Base-by-base conservation (phyloP, 2,329 filamentous ascomycete genomes). In the Pseudomassariella vexata region DNA sequence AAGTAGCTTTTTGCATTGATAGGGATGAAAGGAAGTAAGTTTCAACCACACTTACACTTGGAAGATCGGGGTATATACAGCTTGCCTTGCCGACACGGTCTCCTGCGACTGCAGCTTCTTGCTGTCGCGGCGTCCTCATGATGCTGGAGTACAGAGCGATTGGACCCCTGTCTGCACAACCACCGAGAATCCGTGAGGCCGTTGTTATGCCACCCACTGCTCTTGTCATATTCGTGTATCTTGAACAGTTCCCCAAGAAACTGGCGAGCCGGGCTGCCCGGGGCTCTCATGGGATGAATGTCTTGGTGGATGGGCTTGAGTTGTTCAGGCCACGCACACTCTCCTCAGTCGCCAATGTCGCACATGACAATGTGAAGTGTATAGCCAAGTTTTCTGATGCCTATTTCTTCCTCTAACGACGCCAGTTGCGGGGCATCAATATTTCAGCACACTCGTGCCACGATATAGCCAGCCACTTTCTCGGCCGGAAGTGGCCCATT, bases 281-380 rank as follows among this genome's bases (percentile, higher is more conserved):
- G 12, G 11, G 30, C 19, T n/a, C 30, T 19, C 35, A 37, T 33
- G 5, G 7, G 24, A 5, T 34, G 11, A 20, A 37, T 30, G 9
- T 37, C 35, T 19, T n/a, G 8, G 26, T 27, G 30, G 19, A 37
- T 30, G 7, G 24, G 26, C 24, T 37, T 30, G 11, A 37, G 35
- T 15, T 33, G 30, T 20, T 33, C 11, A 6, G 14, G 11, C 16
- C 38, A 18, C 40, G 34, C 4, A 60, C 43, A 21, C 46, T 44
- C 4, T 35, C 23, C 11, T 37, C 42, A n/a, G 27, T 48, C 43
- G 15, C 42, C 50, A 7, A 63, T 50, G 35, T 62, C 56, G 35
- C 59, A 63, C 9, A 44, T 41, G 19, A 57, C 45, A 11, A 57
- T 48, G n/a, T 47, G 47, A 7, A 49, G 34, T 9, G 31, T 35